Percentiles rank a stretch among this genome's conserved stretches.
Evolutionary conservation across 495 filamentous ascomycete species (phyloP).

Genomic region (Penicillium fimorum): DNA sequence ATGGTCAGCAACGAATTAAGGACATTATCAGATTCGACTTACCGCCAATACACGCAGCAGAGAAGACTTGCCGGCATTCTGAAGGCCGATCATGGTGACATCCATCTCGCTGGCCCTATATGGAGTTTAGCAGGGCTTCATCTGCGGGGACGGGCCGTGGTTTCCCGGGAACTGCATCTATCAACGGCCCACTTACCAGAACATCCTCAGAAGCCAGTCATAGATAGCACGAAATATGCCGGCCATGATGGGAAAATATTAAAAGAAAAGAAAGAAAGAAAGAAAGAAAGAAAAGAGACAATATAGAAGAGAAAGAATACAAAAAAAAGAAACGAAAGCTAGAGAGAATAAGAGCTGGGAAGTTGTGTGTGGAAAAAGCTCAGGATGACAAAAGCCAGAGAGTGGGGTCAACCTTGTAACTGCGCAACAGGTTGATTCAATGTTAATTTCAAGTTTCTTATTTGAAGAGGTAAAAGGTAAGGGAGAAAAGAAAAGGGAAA

Average conservation of each 20-base stretch:
- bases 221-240: constrained; percentile 91
- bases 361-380: constrained; percentile 5
- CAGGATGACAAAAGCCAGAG: constrained; percentile 12
- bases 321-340: neutral
- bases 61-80: constrained; percentile 98
- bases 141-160: constrained; percentile 42
- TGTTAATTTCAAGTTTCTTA: neutral
- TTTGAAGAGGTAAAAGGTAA: neutral
- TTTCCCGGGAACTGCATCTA: constrained; percentile 18
- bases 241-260: constrained; percentile 56
- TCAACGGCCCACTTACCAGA: constrained; percentile 76
- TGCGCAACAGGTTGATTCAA: neutral
- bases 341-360: constrained; percentile 7
- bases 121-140: constrained; percentile 21
- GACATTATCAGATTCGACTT: constrained; percentile 38
- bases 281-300: constrained; percentile 4
- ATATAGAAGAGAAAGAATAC: neutral
- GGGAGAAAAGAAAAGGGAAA: constrained; percentile 9
- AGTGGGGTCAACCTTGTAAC: constrained; percentile 6
- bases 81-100: constrained; percentile 97
- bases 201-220: constrained; percentile 96
- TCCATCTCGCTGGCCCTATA: constrained; percentile 97
- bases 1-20: constrained; percentile 26
- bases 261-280: neutral
- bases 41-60: constrained; percentile 91